Conservation (phyloP, 2,329 filamentous ascomycete genomes). For the Chalara sp. region DNA sequence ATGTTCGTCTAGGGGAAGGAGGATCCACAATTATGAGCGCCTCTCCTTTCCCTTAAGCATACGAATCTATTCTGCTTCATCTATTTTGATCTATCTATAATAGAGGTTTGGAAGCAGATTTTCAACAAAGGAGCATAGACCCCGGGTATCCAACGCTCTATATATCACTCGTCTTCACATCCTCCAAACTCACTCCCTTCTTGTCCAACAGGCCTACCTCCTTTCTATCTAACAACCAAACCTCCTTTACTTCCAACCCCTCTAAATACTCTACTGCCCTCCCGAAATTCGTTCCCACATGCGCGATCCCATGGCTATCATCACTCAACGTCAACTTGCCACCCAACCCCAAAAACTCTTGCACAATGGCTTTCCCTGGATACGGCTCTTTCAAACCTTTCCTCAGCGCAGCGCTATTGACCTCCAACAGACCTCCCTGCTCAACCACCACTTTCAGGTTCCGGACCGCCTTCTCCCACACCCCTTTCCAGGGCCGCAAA, state of each 20-base stretch:
- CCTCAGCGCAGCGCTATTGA: slow-evolving; percentile 79
- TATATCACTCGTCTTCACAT: background rate
- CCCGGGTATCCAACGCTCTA: too few relatives aligned
- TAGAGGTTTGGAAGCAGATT: too few relatives aligned
- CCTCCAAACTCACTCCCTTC: background rate
- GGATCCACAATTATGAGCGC: too few relatives aligned
- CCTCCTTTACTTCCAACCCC: slow-evolving; percentile 53
- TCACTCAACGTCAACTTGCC: slow-evolving; percentile 89
- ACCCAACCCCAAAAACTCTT: slow-evolving; percentile 65
- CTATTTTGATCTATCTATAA: too few relatives aligned
- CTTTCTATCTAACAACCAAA: slow-evolving; percentile 34
- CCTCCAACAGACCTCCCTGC: slow-evolving; percentile 80
- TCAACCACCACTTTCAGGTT: slow-evolving; percentile 66
- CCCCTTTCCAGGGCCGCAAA: slow-evolving; percentile 47
- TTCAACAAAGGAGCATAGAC: too few relatives aligned
- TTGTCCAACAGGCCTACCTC: background rate
- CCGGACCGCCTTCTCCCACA: slow-evolving; percentile 68
- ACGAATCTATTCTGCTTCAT: too few relatives aligned
- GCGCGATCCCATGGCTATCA: slow-evolving; percentile 84
- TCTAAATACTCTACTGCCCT: slow-evolving; percentile 65
- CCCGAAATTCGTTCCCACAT: slow-evolving; percentile 80
- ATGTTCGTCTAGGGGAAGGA: too few relatives aligned
- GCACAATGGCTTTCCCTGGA: slow-evolving; percentile 70
- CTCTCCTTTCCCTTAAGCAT: too few relatives aligned
- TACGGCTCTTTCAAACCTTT: slow-evolving; percentile 92